Evolutionary conservation across 1,139 yeast genomes (phyloP).

Genomic region (Diutina ranongensis): DNA sequence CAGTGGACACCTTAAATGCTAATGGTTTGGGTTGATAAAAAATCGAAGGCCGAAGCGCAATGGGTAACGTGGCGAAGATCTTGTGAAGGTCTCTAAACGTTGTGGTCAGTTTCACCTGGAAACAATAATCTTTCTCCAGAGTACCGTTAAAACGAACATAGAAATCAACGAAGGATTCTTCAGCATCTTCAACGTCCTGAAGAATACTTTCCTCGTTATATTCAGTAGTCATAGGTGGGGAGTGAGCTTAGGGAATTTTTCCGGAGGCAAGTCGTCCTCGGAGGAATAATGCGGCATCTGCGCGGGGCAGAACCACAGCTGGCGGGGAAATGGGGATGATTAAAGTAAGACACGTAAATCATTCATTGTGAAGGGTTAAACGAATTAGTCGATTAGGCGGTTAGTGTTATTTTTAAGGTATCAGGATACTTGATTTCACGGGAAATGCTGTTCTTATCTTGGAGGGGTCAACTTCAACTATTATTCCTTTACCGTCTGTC

Average conservation of each 20-base stretch:
- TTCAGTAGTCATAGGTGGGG: neutral
- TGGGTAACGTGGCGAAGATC: conserved; percentile 57
- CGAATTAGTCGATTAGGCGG: too few species aligned
- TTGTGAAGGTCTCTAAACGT: conserved; percentile 47
- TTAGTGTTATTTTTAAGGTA: too few species aligned
- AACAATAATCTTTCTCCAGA: conserved; percentile 80
- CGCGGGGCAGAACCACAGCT: too few species aligned
- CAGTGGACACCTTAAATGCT: conserved; percentile 55
- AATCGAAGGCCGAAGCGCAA: conserved; percentile 68
- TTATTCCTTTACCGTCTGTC: too few species aligned
- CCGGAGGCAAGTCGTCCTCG: neutral
- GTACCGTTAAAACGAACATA: conserved; percentile 82
- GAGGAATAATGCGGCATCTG: neutral
- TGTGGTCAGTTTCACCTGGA: conserved; percentile 50
- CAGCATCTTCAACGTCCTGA: conserved; percentile 1
- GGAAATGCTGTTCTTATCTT: too few species aligned
- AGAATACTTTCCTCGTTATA: conserved; percentile 1
- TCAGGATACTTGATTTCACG: too few species aligned
- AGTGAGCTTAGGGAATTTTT: neutral
- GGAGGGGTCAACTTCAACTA: too few species aligned
- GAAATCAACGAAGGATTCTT: conserved; percentile 32
- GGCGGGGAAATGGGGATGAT: neutral
- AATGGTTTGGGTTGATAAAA: conserved; percentile 56
- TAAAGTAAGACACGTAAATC: too few species aligned
- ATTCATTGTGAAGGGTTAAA: too few species aligned